phyloP scores from a whole-genome alignment of 1,139 yeast genomes.

The Magnusiomyces fungicola region DNA sequence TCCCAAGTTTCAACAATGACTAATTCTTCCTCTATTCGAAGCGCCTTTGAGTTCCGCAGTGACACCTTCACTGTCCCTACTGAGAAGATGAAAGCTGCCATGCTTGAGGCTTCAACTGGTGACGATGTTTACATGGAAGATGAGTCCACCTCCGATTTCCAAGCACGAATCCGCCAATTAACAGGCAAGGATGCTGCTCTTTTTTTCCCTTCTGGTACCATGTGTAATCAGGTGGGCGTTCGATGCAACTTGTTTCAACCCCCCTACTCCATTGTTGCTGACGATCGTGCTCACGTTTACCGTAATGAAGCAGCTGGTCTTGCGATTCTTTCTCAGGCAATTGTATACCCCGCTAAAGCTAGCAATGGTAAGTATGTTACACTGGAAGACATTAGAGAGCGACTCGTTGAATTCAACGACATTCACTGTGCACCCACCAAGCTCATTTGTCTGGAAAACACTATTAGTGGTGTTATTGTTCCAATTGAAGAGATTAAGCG shows the following conservation, averaged over 20 bases:
- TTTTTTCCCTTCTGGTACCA: constrained; percentile 83
- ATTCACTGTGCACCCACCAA: constrained; percentile 87
- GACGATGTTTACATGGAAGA: constrained; percentile 91
- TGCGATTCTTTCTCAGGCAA: constrained; percentile 83
- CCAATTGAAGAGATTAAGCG: constrained; percentile 75
- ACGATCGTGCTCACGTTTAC: constrained; percentile 77
- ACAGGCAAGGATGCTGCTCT: constrained; percentile 81
- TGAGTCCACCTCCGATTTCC: constrained; percentile 56
- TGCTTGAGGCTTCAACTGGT: constrained; percentile 57
- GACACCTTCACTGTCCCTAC: constrained; percentile 95
- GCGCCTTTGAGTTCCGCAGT: constrained; percentile 27
- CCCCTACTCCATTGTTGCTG: constrained; percentile 79
- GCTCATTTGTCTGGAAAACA: constrained; percentile 79
- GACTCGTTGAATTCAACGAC: constrained; percentile 68
- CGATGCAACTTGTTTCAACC: constrained; percentile 76
- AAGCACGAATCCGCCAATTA: constrained; percentile 54
- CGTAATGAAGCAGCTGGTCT: constrained; percentile 86
- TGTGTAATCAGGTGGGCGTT: constrained; percentile 83
- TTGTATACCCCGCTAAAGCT: constrained; percentile 82
- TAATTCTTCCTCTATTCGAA: too few species aligned
- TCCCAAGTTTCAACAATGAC: not conserved
- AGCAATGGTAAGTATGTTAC: constrained; percentile 68
- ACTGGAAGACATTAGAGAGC: constrained; percentile 62
- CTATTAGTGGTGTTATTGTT: constrained; percentile 73
- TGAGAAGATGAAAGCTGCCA: constrained; percentile 60